Conservation (phyloP, 371 early-diverging fungal genomes). For the Cokeromyces recurvatus region DNA sequence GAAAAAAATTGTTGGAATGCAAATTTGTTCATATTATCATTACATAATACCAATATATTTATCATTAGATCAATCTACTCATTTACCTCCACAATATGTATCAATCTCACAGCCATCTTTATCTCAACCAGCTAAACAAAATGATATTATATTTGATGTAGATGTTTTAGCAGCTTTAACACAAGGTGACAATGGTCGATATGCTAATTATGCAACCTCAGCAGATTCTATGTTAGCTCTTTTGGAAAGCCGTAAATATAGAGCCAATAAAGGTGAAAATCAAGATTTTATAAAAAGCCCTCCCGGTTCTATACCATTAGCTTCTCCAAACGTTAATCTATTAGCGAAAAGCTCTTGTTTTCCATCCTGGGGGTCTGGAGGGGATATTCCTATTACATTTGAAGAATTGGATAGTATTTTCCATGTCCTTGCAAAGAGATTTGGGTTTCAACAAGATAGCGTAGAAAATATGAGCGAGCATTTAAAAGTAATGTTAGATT, state of each 20-base stretch:
- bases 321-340: constrained; percentile 2
- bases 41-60: no score
- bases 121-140: constrained; percentile 4
- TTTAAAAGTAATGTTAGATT: constrained; percentile 80
- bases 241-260: constrained; percentile 65
- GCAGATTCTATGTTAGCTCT: constrained; percentile 73
- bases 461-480: constrained; percentile 76
- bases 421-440: constrained; percentile 24
- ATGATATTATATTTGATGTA: constrained; percentile 45
- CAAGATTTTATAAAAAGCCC: background rate
- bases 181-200: constrained; percentile 65
- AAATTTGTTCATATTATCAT: no score
- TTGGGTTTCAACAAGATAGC: constrained; percentile 82
- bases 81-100: no score
- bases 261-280: constrained; percentile 2
- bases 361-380: constrained; percentile 66
- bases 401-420: constrained; percentile 24
- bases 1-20: no score
- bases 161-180: constrained; percentile 60
- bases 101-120: background rate
- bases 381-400: constrained; percentile 15
- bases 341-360: constrained; percentile 34
- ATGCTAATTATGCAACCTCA: constrained; percentile 70
- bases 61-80: no score
- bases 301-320: background rate